These are phyloP conservation scores for Camellia oleifera DNA, from an alignment of 179 eudicot species.

Conservation along the genomic window DNA sequence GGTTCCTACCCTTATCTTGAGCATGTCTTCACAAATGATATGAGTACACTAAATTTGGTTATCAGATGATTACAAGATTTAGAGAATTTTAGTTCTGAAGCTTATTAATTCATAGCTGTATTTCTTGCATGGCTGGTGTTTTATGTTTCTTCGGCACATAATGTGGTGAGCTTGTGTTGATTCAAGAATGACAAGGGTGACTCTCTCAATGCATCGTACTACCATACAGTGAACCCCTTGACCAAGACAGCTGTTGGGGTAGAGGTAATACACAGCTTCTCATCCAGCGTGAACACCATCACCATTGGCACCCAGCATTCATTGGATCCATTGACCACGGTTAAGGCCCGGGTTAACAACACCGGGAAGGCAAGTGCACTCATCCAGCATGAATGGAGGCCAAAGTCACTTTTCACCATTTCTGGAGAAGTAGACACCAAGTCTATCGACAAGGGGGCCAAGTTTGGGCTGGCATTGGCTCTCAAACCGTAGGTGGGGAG, in stretches of 20 bases:
- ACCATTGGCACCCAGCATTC: conserved; percentile 38
- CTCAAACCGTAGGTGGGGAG: conserved; percentile 17
- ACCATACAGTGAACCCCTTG: conserved; percentile 31
- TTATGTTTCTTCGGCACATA: not conserved
- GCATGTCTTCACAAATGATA: not conserved
- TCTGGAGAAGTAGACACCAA: conserved; percentile 33
- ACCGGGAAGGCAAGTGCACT: conserved; percentile 36
- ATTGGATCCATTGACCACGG: conserved; percentile 38
- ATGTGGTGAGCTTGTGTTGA: not conserved
- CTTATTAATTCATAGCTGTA: not conserved
- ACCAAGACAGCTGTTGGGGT: conserved; percentile 31
- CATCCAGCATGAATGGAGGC: conserved; percentile 40
- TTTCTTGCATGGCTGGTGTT: not conserved
- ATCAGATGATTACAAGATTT: not conserved
- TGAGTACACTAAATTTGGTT: not conserved
- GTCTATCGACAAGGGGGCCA: conserved; percentile 25
- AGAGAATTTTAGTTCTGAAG: not conserved
- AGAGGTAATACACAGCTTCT: conserved; percentile 32
- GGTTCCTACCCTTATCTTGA: not conserved
- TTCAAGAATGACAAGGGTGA: conserved; percentile 40
- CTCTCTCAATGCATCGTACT: conserved; percentile 29
- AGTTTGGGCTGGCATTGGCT: conserved; percentile 33
- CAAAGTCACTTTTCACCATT: conserved; percentile 25
- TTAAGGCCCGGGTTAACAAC: conserved; percentile 37
- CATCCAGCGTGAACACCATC: conserved; percentile 29